Base-by-base conservation (phyloP, 306 rosid genomes). In the Delonix regia region DNA sequence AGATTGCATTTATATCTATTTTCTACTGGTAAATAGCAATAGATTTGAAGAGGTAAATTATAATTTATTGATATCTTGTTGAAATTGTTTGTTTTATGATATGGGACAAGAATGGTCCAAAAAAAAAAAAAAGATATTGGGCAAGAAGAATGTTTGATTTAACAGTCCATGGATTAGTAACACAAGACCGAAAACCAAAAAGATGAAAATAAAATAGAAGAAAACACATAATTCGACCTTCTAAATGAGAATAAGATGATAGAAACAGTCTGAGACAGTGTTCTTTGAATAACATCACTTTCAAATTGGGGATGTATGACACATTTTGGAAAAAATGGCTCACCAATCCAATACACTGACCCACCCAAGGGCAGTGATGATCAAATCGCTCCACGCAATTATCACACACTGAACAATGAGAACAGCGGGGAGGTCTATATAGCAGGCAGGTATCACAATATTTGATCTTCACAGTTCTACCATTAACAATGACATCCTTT, bases 351-450 rank as follows among this genome's bases (percentile, higher is more conserved):
- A 92, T 92, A 76, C 95, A 92, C 82, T 92, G 97, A 24, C 95
- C 95, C 56, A 92, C 90, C 95, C 95, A 92, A 69, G 97, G 97
- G 83, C 97, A 92, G 83, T 92, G 97, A 82, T 92, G 97, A 87
- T 92, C 97, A 83, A 90, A 92, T 47, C 90, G 87, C 86, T 88
- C 88, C 34, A 92, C 94, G 4, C 97, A 92, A 76, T 92, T 92
- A 78, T 92, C 88, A 52, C 95, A 92, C 57, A 90, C 87, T 2
- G 93, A 92, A 74, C 95, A 92, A 76, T 92, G 95, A 63, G 95
- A 88, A 74, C 93, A 85, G 22, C 93, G 90, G 41, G 86, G 95
- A 36, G 93, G 97, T 56, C 95, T 88, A 80, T 92, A 92, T 16
- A 88, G 86, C 86, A 74, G 77, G 86, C 97, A 92, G 4, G 97